Percentiles rank a stretch among this genome's conserved stretches.
These are phyloP conservation scores for Epichloe sp. DNA, from an alignment of 2,329 filamentous ascomycete genomes.

Conservation along the genomic window DNA sequence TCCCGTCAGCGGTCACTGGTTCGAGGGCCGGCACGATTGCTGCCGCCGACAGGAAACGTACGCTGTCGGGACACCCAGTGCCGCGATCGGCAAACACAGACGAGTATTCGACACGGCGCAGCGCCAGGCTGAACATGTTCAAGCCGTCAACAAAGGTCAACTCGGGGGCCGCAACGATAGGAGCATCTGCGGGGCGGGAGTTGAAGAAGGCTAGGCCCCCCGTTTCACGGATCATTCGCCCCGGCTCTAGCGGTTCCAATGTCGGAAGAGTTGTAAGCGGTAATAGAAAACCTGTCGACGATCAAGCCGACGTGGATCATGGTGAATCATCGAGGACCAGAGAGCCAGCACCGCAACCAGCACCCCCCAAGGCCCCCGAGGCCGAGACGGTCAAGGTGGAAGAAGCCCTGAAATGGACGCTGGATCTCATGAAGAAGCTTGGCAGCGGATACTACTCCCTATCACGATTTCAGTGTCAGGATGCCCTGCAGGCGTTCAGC, in stretches of 20 bases:
- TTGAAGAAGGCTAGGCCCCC: conserved; percentile 79
- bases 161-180: conserved; percentile 41
- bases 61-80: conserved; percentile 71
- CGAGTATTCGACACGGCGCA: conserved; percentile 52
- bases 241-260: conserved; percentile 52
- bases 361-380: conserved; percentile 27
- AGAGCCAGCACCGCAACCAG: conserved; percentile 26
- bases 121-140: conserved; percentile 56
- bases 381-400: conserved; percentile 51
- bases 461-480: conserved; percentile 63
- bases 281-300: conserved; percentile 63
- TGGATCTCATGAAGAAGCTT: conserved; percentile 72
- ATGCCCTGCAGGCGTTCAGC: conserved; percentile 63
- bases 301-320: conserved; percentile 56
- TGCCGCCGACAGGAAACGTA: conserved; percentile 66
- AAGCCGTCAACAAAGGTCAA: conserved; percentile 57
- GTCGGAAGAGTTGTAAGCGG: conserved; percentile 83
- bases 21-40: conserved; percentile 24
- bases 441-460: conserved; percentile 68
- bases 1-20: conserved; percentile 22
- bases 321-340: conserved; percentile 42
- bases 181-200: conserved; percentile 50
- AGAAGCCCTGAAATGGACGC: conserved; percentile 61
- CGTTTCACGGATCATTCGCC: conserved; percentile 52
- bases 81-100: conserved; percentile 37